These are phyloP conservation scores for Datura wrightii DNA, from an alignment of 257 asterid genomes.

Conservation along the genomic window DNA sequence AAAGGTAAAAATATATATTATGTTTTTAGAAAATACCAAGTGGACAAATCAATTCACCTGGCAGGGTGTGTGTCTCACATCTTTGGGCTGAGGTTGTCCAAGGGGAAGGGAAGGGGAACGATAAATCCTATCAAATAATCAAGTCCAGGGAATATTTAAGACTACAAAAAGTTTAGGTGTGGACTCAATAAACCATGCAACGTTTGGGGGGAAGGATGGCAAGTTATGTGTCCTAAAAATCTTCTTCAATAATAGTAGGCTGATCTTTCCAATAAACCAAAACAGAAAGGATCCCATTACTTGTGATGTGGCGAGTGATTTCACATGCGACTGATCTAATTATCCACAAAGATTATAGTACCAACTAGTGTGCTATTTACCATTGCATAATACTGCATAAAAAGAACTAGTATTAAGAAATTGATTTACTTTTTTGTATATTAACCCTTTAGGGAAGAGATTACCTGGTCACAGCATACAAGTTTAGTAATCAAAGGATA, in stretches of 20 bases:
- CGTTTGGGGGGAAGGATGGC: too few species aligned
- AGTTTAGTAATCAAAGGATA: conserved; percentile 94
- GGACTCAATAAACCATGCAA: background rate
- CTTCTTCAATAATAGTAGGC: background rate
- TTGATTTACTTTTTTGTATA: background rate
- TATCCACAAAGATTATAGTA: background rate
- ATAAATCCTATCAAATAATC: background rate
- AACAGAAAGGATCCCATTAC: background rate
- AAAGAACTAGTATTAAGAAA: background rate
- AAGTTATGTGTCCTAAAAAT: background rate
- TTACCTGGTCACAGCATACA: conserved; percentile 97
- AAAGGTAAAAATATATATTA: background rate
- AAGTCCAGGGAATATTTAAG: background rate
- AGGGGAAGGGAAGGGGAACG: background rate
- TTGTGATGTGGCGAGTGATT: background rate
- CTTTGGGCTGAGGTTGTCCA: conserved; percentile 13
- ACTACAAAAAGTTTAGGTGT: background rate
- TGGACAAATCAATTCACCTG: conserved; percentile 10
- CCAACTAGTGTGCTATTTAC: conserved; percentile 16
- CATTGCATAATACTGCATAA: conserved; percentile 17
- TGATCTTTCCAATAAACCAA: conserved; percentile 9
- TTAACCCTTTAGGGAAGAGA: conserved; percentile 25
- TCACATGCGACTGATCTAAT: background rate
- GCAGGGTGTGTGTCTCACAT: conserved; percentile 11
- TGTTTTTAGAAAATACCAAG: background rate